Conservation (phyloP, 257 asterid species). For the Leonotis leonurus region DNA sequence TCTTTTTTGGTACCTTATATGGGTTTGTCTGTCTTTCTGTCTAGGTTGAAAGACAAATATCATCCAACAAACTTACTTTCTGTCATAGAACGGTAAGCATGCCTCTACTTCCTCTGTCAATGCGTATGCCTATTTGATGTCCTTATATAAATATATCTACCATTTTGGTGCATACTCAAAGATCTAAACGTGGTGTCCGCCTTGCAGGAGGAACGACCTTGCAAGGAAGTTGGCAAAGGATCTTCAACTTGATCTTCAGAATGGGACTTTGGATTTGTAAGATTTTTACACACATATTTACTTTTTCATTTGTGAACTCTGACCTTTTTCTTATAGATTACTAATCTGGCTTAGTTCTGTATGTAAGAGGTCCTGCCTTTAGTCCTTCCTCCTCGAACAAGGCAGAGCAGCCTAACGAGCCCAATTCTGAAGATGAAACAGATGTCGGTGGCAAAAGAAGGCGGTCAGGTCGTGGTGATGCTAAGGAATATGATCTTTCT, state of each 20-base stretch:
- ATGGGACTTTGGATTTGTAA: conserved; percentile 81
- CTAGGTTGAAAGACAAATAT: conserved; percentile 95
- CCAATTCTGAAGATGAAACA: conserved; percentile 77
- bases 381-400: conserved; percentile 53
- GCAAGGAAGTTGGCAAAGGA: conserved; percentile 77
- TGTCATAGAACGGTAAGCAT: conserved; percentile 74
- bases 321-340: neutral
- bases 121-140: conserved; percentile 2
- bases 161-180: conserved; percentile 1
- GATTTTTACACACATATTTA: conserved; percentile 15
- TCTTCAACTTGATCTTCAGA: conserved; percentile 83
- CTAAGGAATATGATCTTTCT: conserved; percentile 52
- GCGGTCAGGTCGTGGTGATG: conserved; percentile 49
- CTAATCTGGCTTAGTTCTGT: conserved; percentile 16
- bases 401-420: conserved; percentile 61
- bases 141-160: neutral
- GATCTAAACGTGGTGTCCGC: conserved; percentile 9
- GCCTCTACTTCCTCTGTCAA: neutral
- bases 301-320: neutral
- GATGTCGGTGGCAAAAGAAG: conserved; percentile 64
- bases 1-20: conserved; percentile 9
- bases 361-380: conserved; percentile 70
- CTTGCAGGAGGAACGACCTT: conserved; percentile 72
- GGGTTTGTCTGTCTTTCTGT: conserved; percentile 20
- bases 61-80: conserved; percentile 82